Evolutionary conservation across 2,329 filamentous ascomycete genomes (phyloP).

Genomic region (Tolypocladium ovalisporum): DNA sequence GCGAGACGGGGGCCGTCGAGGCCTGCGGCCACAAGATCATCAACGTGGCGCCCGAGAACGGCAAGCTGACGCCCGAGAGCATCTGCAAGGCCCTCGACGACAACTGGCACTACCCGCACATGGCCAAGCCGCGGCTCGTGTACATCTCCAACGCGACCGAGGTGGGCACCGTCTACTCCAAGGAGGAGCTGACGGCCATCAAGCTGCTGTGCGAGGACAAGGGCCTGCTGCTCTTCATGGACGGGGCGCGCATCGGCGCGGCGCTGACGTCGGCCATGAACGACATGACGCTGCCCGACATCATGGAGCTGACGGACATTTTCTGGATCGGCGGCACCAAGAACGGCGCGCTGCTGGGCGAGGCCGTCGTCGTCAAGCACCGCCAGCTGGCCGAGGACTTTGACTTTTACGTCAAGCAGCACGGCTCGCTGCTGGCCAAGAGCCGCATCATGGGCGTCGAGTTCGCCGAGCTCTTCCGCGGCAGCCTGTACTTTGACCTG

Average conservation of each 20-base stretch:
- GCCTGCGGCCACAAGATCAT: slow-evolving; percentile 42
- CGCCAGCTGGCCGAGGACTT: slow-evolving; percentile 30
- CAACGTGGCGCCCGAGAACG: slow-evolving; percentile 30
- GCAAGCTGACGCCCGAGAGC: slow-evolving; percentile 33
- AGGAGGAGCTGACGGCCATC: slow-evolving; percentile 27
- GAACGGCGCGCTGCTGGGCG: slow-evolving; percentile 37
- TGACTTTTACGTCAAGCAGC: slow-evolving; percentile 40
- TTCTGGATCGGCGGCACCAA: slow-evolving; percentile 46
- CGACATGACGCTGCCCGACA: slow-evolving; percentile 30
- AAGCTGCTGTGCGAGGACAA: slow-evolving; percentile 29
- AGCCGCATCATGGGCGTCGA: slow-evolving; percentile 36
- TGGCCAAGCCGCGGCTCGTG: slow-evolving; percentile 38
- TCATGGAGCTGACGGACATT: slow-evolving; percentile 36
- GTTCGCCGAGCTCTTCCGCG: slow-evolving; percentile 36
- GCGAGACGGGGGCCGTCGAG: slow-evolving; percentile 40
- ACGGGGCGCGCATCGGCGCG: slow-evolving; percentile 34
- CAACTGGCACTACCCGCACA: slow-evolving; percentile 40
- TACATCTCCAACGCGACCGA: slow-evolving; percentile 42
- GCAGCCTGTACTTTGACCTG: slow-evolving; percentile 33
- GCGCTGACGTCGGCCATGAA: slow-evolving; percentile 31
- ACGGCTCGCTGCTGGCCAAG: slow-evolving; percentile 38
- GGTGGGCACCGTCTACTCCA: slow-evolving; percentile 35
- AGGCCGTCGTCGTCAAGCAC: slow-evolving; percentile 37
- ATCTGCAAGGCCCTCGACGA: slow-evolving; percentile 31
- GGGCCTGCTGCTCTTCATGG: slow-evolving; percentile 31